Conservation (phyloP, 768 basidiomycete genomes). For the Panellus pusillus region DNA sequence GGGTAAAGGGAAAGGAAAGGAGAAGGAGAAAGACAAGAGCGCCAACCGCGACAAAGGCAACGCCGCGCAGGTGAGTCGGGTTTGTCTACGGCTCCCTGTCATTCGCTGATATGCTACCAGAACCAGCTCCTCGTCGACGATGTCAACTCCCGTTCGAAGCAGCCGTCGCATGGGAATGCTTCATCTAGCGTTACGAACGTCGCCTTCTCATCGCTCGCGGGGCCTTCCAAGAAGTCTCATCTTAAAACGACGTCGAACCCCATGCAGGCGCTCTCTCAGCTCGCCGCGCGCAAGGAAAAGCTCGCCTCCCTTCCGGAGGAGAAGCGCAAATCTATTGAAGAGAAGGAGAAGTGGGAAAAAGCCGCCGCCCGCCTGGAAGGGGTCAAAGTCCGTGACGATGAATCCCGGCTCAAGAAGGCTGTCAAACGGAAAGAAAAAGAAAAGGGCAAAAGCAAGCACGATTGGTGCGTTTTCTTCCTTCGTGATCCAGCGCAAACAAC, state of each 20-base stretch:
- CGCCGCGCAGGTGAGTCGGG: slow-evolving; percentile 51
- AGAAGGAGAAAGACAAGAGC: slow-evolving; percentile 33
- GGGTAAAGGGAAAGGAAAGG: slow-evolving; percentile 50
- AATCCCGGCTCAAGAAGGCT: slow-evolving; percentile 84
- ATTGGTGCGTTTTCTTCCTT: slow-evolving; percentile 60
- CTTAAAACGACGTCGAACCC: slow-evolving; percentile 80
- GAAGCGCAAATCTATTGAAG: slow-evolving; percentile 76
- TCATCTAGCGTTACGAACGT: slow-evolving; percentile 57
- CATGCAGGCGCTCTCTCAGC: slow-evolving; percentile 78
- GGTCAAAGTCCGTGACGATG: slow-evolving; percentile 89
- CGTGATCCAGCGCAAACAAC: neutral
- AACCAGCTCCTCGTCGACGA: slow-evolving; percentile 72
- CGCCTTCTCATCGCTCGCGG: slow-evolving; percentile 64
- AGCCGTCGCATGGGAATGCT: slow-evolving; percentile 29
- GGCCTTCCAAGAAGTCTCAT: slow-evolving; percentile 51
- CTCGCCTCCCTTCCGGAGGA: slow-evolving; percentile 78
- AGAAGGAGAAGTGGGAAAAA: slow-evolving; percentile 87
- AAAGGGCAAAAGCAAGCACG: slow-evolving; percentile 79
- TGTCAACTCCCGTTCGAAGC: slow-evolving; percentile 27
- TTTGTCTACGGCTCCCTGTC: neutral
- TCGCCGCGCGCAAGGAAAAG: slow-evolving; percentile 75
- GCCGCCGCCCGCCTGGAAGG: slow-evolving; percentile 87
- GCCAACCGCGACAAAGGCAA: slow-evolving; percentile 43
- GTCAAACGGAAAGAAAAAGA: slow-evolving; percentile 90
- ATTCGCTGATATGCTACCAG: slow-evolving; percentile 34